Conservation (phyloP, 176 grass and related monocot genomes). For the Leersia perrieri region DNA sequence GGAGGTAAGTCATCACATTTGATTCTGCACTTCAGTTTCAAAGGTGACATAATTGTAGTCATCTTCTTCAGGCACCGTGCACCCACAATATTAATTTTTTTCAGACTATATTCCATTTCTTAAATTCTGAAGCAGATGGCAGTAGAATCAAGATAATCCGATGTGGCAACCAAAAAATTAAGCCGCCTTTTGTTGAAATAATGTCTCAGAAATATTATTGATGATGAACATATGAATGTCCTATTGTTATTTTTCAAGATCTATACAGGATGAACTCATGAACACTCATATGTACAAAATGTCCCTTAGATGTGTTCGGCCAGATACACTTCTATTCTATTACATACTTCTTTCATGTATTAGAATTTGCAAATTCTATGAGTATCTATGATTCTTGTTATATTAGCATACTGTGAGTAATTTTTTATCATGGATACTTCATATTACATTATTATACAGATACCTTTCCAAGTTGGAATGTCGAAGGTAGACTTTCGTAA, state of each 20-base stretch:
- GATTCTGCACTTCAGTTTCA: background rate
- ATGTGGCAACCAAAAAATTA: background rate
- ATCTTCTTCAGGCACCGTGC: background rate
- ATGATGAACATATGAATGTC: background rate
- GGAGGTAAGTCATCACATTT: conserved; percentile 42
- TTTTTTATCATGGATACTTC: conserved; percentile 26
- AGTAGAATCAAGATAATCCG: background rate
- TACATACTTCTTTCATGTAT: conserved; percentile 13
- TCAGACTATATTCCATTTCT: background rate
- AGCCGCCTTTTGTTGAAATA: background rate
- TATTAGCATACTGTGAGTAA: background rate
- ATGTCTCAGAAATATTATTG: background rate
- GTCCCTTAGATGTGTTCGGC: background rate
- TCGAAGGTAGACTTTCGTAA: conserved; percentile 87
- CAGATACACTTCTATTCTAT: background rate
- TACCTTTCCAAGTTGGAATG: conserved; percentile 95
- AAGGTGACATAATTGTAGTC: background rate
- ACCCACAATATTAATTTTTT: background rate
- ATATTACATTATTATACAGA: conserved; percentile 42
- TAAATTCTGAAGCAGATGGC: background rate
- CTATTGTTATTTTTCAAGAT: conserved; percentile 1
- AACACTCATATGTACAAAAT: background rate
- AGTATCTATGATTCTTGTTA: background rate
- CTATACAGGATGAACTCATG: background rate
- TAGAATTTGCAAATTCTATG: background rate